Percentiles rank a stretch among this genome's conserved stretches.
phyloP scores from a whole-genome alignment of 805 yeast genomes.

The Wickerhamiella bombiphila region DNA sequence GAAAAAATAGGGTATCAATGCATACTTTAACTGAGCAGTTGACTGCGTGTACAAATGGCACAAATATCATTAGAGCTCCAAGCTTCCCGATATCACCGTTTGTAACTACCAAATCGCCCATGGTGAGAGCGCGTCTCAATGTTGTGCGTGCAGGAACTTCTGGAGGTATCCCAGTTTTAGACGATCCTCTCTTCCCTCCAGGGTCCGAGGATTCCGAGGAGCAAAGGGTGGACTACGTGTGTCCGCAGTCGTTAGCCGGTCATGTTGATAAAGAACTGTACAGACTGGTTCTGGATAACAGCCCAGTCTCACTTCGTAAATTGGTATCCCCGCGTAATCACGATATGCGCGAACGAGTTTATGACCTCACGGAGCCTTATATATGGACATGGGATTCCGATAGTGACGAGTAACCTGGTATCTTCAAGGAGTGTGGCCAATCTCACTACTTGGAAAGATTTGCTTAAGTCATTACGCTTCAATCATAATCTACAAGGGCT shows the following conservation, averaged over 20 bases:
- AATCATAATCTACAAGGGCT: conserved; percentile 51
- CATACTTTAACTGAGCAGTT: conserved; percentile 30
- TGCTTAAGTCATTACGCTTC: conserved; percentile 26
- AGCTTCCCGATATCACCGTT: conserved; percentile 1
- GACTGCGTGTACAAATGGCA: conserved; percentile 26
- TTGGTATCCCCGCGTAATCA: conserved; percentile 11
- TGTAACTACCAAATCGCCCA: background rate
- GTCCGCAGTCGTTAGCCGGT: conserved; percentile 1
- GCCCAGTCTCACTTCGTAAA: conserved; percentile 13
- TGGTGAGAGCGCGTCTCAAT: background rate
- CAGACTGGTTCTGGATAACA: conserved; percentile 7
- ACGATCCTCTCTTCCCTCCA: background rate
- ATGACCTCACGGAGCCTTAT: conserved; percentile 17
- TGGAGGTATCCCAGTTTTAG: background rate
- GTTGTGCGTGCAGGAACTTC: background rate
- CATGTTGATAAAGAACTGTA: background rate
- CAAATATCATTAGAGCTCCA: conserved; percentile 34
- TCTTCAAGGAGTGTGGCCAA: too few species aligned
- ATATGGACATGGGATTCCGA: conserved; percentile 14
- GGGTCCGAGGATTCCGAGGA: background rate
- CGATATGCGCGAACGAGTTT: conserved; percentile 13
- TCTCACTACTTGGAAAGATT: too few species aligned
- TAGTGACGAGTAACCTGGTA: too few species aligned
- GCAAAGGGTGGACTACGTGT: background rate
- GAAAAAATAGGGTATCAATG: conserved; percentile 27